Evolutionary conservation across 208 protist genomes (phyloP), one percentile per base, ranked within the genome.

Genomic region (Crithidia expoeki): DNA sequence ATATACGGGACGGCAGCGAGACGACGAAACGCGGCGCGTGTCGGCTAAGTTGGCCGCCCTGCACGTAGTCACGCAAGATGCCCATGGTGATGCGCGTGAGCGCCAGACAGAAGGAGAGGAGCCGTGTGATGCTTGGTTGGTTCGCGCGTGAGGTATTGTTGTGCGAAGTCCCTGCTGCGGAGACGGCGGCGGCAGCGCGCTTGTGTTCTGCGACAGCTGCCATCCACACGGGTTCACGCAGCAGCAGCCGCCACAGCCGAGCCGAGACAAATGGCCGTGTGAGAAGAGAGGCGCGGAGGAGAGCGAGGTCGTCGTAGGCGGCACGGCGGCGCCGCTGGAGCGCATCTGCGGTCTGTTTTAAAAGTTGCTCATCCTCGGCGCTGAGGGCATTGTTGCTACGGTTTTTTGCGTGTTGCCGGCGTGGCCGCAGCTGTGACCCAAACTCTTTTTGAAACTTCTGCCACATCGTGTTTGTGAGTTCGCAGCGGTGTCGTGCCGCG

Each of bases 1-100:
- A 80, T 14, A 68, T 53, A 3, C 65, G 59, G n/a, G 87, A 93
- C 2, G 90, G 91, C 32, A 94, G 68, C 0, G 91, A 96, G 3
- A 82, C 88, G 17, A 84, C 88, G 76, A 96, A 96, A n/a, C 91
- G 81, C n/a, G 91, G 91, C 1, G 88, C 61, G 47, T 62, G 62
- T 12, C 61, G 55, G 68, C 80, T 90, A 21, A 96, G 40, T 12
- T 65, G 57, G 12, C 69, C 51, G 21, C 91, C 88, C 9, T 89
- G 53, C 25, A 89, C 72, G 58, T 89, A 87, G 57, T 91, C 85
- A 16, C 76, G 78, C 59, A 94, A 60, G 0, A 84, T 68, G 12
- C 88, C 88, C 51, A 94, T 71, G 4, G 72, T 33, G 5, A 96
- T 52, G 25, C 83, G 80, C 0, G 75, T 58, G 4, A 90, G 44